These are phyloP conservation scores for Periconia sp. DNA, from an alignment of 2,329 filamentous ascomycete genomes.

Conservation along the genomic window DNA sequence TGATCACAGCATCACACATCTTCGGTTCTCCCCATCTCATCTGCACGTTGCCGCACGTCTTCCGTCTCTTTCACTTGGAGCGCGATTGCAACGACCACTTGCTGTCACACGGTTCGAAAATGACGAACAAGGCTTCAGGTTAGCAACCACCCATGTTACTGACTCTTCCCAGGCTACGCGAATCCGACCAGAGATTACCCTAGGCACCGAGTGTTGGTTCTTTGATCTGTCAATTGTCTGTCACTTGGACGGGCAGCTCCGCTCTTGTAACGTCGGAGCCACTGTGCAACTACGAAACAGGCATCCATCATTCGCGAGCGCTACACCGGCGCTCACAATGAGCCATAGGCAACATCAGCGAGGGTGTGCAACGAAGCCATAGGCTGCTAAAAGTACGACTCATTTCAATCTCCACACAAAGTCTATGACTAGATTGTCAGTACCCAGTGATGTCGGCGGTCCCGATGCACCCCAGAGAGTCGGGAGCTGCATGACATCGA, in stretches of 20 bases:
- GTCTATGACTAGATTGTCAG: too few species aligned
- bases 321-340: slow-evolving; percentile 15
- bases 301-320: slow-evolving; percentile 3
- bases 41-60: too few species aligned
- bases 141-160: too few species aligned
- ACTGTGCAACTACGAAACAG: slow-evolving; percentile 7
- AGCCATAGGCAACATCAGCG: slow-evolving; percentile 23
- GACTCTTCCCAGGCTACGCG: too few species aligned
- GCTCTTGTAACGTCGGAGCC: slow-evolving; percentile 7
- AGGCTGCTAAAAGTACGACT: slow-evolving; percentile 12
- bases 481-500: slow-evolving; percentile 22
- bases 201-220: neutral
- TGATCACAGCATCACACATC: slow-evolving; percentile 6
- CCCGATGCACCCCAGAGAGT: slow-evolving; percentile 17
- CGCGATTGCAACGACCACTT: too few species aligned
- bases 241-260: slow-evolving; percentile 1
- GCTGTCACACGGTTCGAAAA: too few species aligned
- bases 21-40: neutral
- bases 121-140: too few species aligned
- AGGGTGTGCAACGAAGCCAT: slow-evolving; percentile 14
- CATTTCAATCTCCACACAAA: slow-evolving; percentile 21
- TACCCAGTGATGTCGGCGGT: too few species aligned
- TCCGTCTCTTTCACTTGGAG: too few species aligned
- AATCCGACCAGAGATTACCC: too few species aligned
- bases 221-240: slow-evolving; percentile 6